A percentile compares a stretch with the other conserved stretches of the same genome.
These are phyloP conservation scores for Gilbertella persicaria DNA, from an alignment of 371 early-diverging fungal species.

Conservation along the genomic window DNA sequence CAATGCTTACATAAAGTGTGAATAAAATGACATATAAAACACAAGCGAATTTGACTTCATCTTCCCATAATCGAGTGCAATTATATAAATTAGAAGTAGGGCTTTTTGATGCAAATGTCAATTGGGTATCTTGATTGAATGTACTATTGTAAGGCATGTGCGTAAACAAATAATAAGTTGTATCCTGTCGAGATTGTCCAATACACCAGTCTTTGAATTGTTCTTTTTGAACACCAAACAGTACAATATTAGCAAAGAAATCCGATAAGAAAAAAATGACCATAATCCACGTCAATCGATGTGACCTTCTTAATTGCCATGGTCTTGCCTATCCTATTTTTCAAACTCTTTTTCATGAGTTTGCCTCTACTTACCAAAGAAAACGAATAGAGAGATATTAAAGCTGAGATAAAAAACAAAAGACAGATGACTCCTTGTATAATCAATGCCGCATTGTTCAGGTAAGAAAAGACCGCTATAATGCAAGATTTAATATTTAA, in stretches of 20 bases:
- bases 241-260: conserved; percentile 15
- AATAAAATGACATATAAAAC: conserved; percentile 22
- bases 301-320: conserved; percentile 13
- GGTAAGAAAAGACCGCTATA: conserved; percentile 41
- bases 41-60: conserved; percentile 24
- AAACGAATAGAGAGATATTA: conserved; percentile 32
- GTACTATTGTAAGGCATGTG: conserved; percentile 14
- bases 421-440: conserved; percentile 37
- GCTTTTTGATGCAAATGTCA: conserved; percentile 8
- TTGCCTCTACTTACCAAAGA: conserved; percentile 21
- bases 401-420: conserved; percentile 29
- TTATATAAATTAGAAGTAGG: conserved; percentile 14
- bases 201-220: conserved; percentile 35
- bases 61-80: conserved; percentile 27
- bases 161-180: not conserved
- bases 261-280: conserved; percentile 17
- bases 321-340: too few species aligned
- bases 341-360: too few species aligned
- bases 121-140: not conserved
- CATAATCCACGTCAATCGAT: conserved; percentile 20
- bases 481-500: not conserved
- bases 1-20: conserved; percentile 19
- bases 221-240: conserved; percentile 32
- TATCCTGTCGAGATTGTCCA: conserved; percentile 13
- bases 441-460: conserved; percentile 25